A percentile compares a stretch with the other conserved stretches of the same genome.
Evolutionary conservation across 176 grass and related monocot species (phyloP).

Genomic region (Tuctoria greenei): DNA sequence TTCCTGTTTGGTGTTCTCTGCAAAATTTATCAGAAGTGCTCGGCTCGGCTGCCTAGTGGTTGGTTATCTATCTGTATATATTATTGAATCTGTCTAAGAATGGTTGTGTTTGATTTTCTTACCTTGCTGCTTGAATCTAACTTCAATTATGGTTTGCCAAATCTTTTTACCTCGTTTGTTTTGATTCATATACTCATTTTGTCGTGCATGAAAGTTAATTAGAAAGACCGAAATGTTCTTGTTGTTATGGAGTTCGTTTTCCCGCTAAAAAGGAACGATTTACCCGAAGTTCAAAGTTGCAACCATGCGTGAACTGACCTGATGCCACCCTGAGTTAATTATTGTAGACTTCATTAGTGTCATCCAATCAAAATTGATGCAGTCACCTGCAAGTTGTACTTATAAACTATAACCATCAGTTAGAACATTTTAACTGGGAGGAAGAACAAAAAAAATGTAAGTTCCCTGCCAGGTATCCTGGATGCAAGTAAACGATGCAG

Average conservation of each 20-base stretch:
- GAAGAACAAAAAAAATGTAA: neutral
- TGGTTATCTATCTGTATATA: slow-evolving; percentile 41
- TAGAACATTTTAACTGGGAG: neutral
- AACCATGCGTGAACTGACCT: neutral
- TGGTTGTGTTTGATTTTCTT: slow-evolving; percentile 18
- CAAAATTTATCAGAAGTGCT: slow-evolving; percentile 25
- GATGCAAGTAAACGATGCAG: neutral
- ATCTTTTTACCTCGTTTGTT: neutral
- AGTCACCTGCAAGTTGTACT: neutral
- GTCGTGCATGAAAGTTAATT: neutral
- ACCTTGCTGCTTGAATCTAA: slow-evolving; percentile 18
- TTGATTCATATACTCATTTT: neutral
- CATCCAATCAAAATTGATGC: neutral
- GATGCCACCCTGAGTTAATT: neutral
- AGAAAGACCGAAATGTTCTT: neutral
- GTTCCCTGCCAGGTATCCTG: neutral
- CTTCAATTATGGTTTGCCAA: neutral
- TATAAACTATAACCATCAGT: neutral
- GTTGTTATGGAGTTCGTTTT: neutral
- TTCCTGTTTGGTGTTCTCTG: slow-evolving; percentile 34
- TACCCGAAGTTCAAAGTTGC: neutral
- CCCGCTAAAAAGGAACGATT: neutral
- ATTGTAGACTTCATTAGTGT: neutral
- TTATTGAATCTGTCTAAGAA: slow-evolving; percentile 32
- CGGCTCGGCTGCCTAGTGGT: slow-evolving; percentile 22